Evolutionary conservation across 2,329 filamentous ascomycete genomes (phyloP).

Genomic region (Fusarium sp.): DNA sequence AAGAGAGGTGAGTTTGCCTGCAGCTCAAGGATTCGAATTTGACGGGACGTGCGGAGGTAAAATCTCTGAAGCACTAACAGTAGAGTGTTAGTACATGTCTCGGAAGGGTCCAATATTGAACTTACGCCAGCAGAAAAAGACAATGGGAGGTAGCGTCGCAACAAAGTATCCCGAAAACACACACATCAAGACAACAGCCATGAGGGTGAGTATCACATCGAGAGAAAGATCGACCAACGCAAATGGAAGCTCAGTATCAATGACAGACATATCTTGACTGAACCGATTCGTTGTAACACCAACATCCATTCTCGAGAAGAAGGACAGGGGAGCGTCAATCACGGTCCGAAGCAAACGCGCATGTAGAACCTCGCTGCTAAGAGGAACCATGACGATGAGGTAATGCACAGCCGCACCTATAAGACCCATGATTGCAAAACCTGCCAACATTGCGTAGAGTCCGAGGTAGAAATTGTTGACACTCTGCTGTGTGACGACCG

Average conservation of each 20-base stretch:
- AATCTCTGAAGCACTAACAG: conserved; percentile 16
- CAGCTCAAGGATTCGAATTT: conserved; percentile 52
- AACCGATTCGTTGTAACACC: conserved; percentile 58
- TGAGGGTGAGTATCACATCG: conserved; percentile 4
- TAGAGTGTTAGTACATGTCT: not conserved
- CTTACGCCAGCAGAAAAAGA: conserved; percentile 27
- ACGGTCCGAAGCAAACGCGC: conserved; percentile 24
- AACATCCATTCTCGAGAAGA: conserved; percentile 56
- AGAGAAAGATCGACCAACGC: conserved; percentile 47
- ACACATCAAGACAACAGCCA: conserved; percentile 32
- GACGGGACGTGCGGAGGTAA: conserved; percentile 52
- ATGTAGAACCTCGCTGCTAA: conserved; percentile 27
- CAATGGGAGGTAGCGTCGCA: conserved; percentile 7
- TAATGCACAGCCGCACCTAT: conserved; percentile 11
- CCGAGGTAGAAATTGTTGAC: conserved; percentile 35
- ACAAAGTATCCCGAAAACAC: conserved; percentile 35
- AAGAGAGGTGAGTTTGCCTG: conserved; percentile 52
- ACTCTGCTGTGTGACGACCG: conserved; percentile 13
- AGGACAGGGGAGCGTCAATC: conserved; percentile 53
- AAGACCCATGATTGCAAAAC: conserved; percentile 17
- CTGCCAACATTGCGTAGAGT: conserved; percentile 30
- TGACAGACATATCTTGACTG: conserved; percentile 57
- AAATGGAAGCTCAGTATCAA: conserved; percentile 55
- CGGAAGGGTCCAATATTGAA: not conserved
- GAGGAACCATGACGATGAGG: conserved; percentile 13